These are phyloP conservation scores for Penicillium arizonense DNA, from an alignment of 495 filamentous ascomycete genomes.

Conservation along the genomic window DNA sequence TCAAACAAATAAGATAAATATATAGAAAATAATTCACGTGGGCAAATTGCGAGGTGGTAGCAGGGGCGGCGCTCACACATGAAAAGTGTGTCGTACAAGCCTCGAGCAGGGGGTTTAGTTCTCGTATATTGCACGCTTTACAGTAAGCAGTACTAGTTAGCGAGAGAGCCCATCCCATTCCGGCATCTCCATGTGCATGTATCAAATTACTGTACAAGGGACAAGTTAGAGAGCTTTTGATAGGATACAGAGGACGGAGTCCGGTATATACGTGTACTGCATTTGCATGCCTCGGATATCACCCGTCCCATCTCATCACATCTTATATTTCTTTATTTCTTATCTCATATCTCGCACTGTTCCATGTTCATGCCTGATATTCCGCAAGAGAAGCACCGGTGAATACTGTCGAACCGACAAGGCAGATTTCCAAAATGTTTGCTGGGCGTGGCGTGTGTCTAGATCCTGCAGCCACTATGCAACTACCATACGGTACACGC, in stretches of 20 bases:
- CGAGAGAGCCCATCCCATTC: no score
- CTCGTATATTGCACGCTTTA: background rate
- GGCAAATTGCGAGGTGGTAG: background rate
- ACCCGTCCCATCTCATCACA: no score
- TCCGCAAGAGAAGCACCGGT: background rate
- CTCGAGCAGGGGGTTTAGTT: background rate
- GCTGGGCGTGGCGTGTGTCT: conserved; percentile 4
- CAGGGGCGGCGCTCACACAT: background rate
- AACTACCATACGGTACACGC: conserved; percentile 1
- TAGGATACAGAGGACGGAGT: no score
- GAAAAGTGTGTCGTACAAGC: background rate
- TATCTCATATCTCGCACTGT: background rate
- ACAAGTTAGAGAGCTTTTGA: no score
- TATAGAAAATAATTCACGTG: background rate
- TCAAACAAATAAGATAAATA: no score
- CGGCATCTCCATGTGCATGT: no score
- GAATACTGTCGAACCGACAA: background rate
- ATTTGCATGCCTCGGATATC: no score
- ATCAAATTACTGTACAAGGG: no score
- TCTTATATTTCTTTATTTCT: background rate
- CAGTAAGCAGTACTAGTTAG: no score
- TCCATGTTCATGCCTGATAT: background rate
- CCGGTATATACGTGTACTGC: no score
- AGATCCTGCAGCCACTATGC: conserved; percentile 10
- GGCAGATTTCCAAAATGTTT: conserved; percentile 1